Evolutionary conservation across 345 rosid species (phyloP).

Genomic region (Viola odorata): DNA sequence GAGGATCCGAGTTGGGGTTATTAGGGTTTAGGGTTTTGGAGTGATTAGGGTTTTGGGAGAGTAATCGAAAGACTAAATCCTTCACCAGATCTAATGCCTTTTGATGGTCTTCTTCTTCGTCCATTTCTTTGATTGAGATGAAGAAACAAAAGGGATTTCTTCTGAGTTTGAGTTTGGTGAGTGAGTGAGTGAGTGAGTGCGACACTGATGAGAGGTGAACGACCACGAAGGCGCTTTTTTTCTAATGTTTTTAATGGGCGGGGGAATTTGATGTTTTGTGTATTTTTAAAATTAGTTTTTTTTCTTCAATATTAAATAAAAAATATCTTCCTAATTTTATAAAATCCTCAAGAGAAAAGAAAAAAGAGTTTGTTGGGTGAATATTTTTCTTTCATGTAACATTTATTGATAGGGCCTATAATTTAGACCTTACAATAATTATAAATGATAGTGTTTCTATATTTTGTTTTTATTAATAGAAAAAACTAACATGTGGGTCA

Average conservation of each 20-base stretch:
- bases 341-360: too few relatives aligned
- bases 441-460: too few relatives aligned
- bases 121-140: background rate
- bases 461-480: too few relatives aligned
- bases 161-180: background rate
- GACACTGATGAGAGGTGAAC: too few relatives aligned
- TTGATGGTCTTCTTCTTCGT: conserved; percentile 79
- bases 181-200: background rate
- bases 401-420: too few relatives aligned
- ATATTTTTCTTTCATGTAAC: too few relatives aligned
- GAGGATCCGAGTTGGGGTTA: conserved; percentile 37
- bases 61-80: conserved; percentile 73
- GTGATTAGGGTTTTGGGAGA: conserved; percentile 36
- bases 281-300: conserved; percentile 2
- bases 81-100: conserved; percentile 71
- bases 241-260: conserved; percentile 10
- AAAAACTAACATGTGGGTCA: too few relatives aligned
- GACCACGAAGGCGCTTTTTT: background rate
- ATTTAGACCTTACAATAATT: too few relatives aligned
- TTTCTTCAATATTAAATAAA: too few relatives aligned
- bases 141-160: background rate
- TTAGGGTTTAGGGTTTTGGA: conserved; percentile 31
- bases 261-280: conserved; percentile 8
- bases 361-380: too few relatives aligned
- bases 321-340: too few relatives aligned